A percentile compares a stretch with the other conserved stretches of the same genome.
These are phyloP conservation scores for Pyronema omphalodes DNA, from an alignment of 495 filamentous ascomycete species.

Conservation along the genomic window DNA sequence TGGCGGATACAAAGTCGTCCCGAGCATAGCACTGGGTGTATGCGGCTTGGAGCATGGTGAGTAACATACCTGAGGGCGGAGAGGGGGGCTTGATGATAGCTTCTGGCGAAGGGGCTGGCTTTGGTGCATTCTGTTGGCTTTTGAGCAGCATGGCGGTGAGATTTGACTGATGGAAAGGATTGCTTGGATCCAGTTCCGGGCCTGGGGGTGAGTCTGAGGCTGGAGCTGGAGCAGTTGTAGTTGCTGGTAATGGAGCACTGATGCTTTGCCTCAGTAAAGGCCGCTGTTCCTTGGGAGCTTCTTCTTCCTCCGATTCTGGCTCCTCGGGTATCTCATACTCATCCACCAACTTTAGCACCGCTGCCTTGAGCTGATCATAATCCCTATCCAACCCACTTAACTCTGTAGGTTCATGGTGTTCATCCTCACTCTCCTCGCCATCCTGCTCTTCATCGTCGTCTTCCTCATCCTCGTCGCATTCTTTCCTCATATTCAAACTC, in stretches of 20 bases:
- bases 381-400: constrained; percentile 57
- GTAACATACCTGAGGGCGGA: constrained; percentile 32
- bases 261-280: constrained; percentile 13
- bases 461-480: constrained; percentile 46
- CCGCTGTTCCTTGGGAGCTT: constrained; percentile 16
- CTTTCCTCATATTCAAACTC: constrained; percentile 52
- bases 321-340: constrained; percentile 57
- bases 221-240: background rate
- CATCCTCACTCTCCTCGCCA: constrained; percentile 51
- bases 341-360: constrained; percentile 61
- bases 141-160: constrained; percentile 23
- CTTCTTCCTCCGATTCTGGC: constrained; percentile 8
- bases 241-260: background rate
- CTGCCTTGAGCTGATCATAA: constrained; percentile 65
- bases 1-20: constrained; percentile 50
- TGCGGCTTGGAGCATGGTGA: constrained; percentile 52
- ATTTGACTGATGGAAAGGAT: constrained; percentile 24
- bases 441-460: constrained; percentile 50
- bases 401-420: constrained; percentile 34
- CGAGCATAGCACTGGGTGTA: constrained; percentile 46
- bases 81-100: constrained; percentile 16
- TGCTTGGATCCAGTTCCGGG: constrained; percentile 21
- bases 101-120: constrained; percentile 19
- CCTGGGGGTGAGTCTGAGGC: constrained; percentile 8
- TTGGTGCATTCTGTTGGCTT: constrained; percentile 20